Conservation (phyloP, 1,139 yeast species). For the Hyphopichia wangnamkhiaoensis region DNA sequence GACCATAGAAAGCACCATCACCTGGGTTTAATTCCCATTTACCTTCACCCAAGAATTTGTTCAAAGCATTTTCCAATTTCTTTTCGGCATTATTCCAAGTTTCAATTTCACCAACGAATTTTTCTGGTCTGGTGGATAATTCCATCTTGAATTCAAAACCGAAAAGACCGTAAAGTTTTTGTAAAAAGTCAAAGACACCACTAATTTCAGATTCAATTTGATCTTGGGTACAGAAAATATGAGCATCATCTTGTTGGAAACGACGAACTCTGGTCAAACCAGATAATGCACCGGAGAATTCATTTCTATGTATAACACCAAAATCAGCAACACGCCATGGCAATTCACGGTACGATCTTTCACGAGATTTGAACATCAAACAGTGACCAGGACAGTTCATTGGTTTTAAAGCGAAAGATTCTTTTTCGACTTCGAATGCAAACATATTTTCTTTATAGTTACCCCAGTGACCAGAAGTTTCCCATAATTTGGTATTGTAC, state of each 20-base stretch:
- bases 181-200: conserved; percentile 76
- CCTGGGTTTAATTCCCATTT: conserved; percentile 92
- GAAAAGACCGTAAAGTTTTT: conserved; percentile 76
- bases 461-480: conserved; percentile 97
- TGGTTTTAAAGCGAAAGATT: conserved; percentile 84
- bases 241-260: conserved; percentile 99
- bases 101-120: conserved; percentile 80
- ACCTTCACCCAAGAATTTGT: conserved; percentile 68
- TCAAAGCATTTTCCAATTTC: conserved; percentile 72
- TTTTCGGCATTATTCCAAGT: conserved; percentile 90
- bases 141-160: conserved; percentile 90
- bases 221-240: conserved; percentile 88
- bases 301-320: conserved; percentile 94
- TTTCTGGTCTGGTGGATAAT: conserved; percentile 92
- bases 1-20: conserved; percentile 99
- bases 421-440: conserved; percentile 93
- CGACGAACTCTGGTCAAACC: conserved; percentile 96
- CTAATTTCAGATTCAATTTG: conserved; percentile 85
- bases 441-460: conserved; percentile 97
- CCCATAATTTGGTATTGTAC: conserved; percentile 96
- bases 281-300: conserved; percentile 79
- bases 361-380: conserved; percentile 80
- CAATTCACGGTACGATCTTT: conserved; percentile 89
- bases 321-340: conserved; percentile 98
- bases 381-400: conserved; percentile 99